Percentiles rank a stretch among this genome's conserved stretches.
Conservation (phyloP, 1,139 yeast genomes). For the Arxiozyma telluris region DNA sequence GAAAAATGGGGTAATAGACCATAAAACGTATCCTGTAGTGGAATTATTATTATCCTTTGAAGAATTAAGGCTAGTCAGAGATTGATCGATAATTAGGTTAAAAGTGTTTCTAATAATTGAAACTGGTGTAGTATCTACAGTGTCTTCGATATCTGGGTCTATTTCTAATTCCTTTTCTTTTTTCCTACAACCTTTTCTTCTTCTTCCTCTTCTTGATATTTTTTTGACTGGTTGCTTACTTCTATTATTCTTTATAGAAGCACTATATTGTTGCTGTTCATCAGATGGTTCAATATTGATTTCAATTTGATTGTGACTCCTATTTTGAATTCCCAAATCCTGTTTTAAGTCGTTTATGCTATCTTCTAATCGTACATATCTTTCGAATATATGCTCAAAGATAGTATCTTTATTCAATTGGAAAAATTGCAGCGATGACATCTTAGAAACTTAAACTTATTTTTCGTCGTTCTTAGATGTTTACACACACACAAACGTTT, state of each 20-base stretch:
- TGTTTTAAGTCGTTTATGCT: slow-evolving; percentile 21
- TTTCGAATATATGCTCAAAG: slow-evolving; percentile 27
- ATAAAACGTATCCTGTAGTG: slow-evolving; percentile 31
- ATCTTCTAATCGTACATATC: slow-evolving; percentile 22
- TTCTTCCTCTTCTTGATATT: neutral
- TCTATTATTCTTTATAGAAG: neutral
- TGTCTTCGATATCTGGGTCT: neutral
- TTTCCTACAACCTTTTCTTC: slow-evolving; percentile 1
- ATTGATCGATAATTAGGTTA: slow-evolving; percentile 20
- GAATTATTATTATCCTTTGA: slow-evolving; percentile 26
- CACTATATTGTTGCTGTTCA: neutral
- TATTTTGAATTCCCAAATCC: slow-evolving; percentile 27
- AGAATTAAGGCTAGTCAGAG: slow-evolving; percentile 24
- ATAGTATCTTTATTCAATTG: slow-evolving; percentile 19
- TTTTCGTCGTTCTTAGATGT: neutral
- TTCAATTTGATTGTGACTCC: slow-evolving; percentile 8
- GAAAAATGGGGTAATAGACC: slow-evolving; percentile 30
- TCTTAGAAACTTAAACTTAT: neutral
- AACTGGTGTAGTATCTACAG: neutral
- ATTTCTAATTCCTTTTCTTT: neutral
- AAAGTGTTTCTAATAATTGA: slow-evolving; percentile 5
- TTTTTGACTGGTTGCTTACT: neutral
- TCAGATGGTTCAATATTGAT: slow-evolving; percentile 21
- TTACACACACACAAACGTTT: no score
- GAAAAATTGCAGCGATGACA: neutral